phyloP scores from a whole-genome alignment of 2,329 filamentous ascomycete species.

The Cladophialophora exuberans region DNA sequence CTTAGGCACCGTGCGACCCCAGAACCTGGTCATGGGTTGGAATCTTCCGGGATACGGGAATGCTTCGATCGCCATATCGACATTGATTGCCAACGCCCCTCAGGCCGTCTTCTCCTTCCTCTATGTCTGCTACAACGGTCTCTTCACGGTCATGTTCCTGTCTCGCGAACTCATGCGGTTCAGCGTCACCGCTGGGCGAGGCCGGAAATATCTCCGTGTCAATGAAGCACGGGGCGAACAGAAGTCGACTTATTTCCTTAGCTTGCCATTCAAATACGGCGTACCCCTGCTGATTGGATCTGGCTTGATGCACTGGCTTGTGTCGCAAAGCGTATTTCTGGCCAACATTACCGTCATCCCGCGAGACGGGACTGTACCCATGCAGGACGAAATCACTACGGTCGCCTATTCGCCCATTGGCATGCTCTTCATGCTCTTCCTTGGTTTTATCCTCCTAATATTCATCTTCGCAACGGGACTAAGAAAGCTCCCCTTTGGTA shows the following conservation, averaged over 20 bases:
- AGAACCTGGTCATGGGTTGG: constrained; percentile 25
- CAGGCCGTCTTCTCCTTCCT: constrained; percentile 42
- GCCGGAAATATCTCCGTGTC: constrained; percentile 40
- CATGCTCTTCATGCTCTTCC: constrained; percentile 28
- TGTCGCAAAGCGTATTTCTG: constrained; percentile 53
- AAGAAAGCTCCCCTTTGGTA: constrained; percentile 33
- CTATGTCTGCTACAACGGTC: constrained; percentile 43
- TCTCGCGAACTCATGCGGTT: constrained; percentile 50
- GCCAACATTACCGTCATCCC: constrained; percentile 39
- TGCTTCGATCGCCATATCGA: constrained; percentile 21
- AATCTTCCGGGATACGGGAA: constrained; percentile 25
- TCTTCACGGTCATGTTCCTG: constrained; percentile 52
- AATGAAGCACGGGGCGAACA: constrained; percentile 42
- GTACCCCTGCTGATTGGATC: constrained; percentile 44
- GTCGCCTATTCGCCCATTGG: constrained; percentile 34
- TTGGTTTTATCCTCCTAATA: constrained; percentile 27
- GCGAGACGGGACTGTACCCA: constrained; percentile 21
- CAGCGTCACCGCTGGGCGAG: constrained; percentile 39
- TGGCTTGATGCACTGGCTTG: constrained; percentile 52
- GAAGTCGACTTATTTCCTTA: constrained; percentile 46
- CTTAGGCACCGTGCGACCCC: constrained; percentile 20
- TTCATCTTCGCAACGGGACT: constrained; percentile 27
- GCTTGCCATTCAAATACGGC: constrained; percentile 50
- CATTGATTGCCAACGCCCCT: constrained; percentile 41
- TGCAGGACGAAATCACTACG: constrained; percentile 30